Base-by-base conservation (phyloP, 257 asterid species). In the Lycium ferocissimum region DNA sequence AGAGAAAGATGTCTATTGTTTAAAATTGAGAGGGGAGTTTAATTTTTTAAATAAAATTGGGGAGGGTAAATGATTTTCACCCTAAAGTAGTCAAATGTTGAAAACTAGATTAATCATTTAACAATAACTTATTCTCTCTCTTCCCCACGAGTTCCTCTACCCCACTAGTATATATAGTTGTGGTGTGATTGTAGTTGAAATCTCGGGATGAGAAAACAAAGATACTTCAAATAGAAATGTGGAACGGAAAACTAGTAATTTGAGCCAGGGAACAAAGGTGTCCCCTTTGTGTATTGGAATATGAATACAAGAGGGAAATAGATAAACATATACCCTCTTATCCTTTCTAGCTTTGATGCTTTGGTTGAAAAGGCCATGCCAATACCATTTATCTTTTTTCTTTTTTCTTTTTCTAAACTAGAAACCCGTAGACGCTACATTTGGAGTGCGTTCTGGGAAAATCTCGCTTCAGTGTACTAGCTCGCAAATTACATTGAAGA, bases 231-330 rank as follows among this genome's bases (percentile, higher is more conserved):
- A 61, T 7, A 17, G 10, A 59, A 43, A 22, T 72, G 40, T 9
- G 26, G 57, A 17, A 20, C 12, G 12, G 4, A 15, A 43, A 49
- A 45, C 35, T 72, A 73, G 15, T 51, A 45, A 70, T 56, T 69
- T 0, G 81, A 70, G 56, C n/a, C 80, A 51, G 81, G 85, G 85
- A 67, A 83, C 80, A 83, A 33, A 83, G 20, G 5, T 69, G 85
- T 83, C 81, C 51, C 85, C 66, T 67, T 33, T 51, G 8, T 72
- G 85, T 69, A 83, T 82, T n/a, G 56, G 81, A 83, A 67, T 35
- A 83, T 17, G 53, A 83, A 67, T 67, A 67, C 80, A 83, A 67
- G 15, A 20, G 22, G 59, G 33, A 66, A 65, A 49, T 12, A 67
- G 40, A 51, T 47, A 67, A 45, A 83, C 54, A 14, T 61, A 49